These are phyloP conservation scores for Camelina neglecta DNA, from an alignment of 345 rosid species.

Conservation along the genomic window DNA sequence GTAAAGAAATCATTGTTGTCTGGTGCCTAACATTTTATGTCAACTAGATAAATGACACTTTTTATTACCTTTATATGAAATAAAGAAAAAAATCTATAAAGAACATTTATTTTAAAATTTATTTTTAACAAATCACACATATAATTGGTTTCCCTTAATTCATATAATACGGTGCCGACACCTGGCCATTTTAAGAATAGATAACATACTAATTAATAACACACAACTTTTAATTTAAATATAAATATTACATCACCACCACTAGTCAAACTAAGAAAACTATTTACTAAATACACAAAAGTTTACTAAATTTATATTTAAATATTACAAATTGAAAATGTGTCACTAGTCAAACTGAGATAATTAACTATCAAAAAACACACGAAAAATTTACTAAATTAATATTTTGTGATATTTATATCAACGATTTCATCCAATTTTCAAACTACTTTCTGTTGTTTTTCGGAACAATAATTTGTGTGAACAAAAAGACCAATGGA, in stretches of 20 bases:
- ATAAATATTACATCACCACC: too few relatives aligned
- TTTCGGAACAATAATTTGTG: too few relatives aligned
- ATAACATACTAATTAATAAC: background rate
- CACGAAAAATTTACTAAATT: too few relatives aligned
- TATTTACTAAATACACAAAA: background rate
- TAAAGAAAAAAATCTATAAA: background rate
- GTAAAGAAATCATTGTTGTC: slow-evolving; percentile 1
- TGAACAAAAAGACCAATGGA: too few relatives aligned
- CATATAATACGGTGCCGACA: background rate
- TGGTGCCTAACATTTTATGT: background rate
- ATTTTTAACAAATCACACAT: background rate
- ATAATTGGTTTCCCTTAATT: background rate
- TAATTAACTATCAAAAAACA: too few relatives aligned
- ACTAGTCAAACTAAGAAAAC: background rate
- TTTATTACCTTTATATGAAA: background rate
- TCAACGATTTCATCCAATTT: too few relatives aligned
- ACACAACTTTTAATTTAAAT: background rate
- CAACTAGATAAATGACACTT: background rate
- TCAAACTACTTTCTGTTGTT: too few relatives aligned
- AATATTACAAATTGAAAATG: too few relatives aligned
- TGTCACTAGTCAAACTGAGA: background rate
- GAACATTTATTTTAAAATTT: background rate
- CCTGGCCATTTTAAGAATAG: background rate
- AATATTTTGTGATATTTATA: too few relatives aligned
- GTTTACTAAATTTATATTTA: too few relatives aligned